Evolutionary conservation across 2,329 filamentous ascomycete species (phyloP), one percentile per base, ranked within the genome.

Genomic region (Aspergillus carbonarius): DNA sequence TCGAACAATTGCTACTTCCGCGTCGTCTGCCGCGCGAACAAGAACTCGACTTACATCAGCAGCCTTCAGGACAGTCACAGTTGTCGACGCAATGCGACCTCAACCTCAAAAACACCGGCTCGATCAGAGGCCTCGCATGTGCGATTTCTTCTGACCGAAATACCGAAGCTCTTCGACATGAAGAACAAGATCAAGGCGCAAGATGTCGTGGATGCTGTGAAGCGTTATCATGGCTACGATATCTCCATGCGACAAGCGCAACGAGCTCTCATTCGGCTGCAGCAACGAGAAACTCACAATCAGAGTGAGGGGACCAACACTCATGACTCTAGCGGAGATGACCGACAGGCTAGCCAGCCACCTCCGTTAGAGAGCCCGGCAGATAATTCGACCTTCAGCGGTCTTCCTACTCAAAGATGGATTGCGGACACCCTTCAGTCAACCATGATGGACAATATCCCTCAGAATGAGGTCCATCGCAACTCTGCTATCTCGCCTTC

Each of bases 121-220:
- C 74, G 74, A 34, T 74, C 74, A 13, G 74, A 76, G 60, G 72
- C 70, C 8, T 76, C 74, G n/a, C 74, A 76, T 65, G 72, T 76
- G 15, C 68, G 72, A 2, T 76, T 76, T 40, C 60, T 76, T 32
- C 68, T 76, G 9, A 69, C 65, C 17, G 74, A 76, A 57, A 76
- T 76, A 17, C 74, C 73, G 2, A 76, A 75, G 50, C 65, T 76
- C 2, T 76, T 76, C 62, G 73, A 76, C 55, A 69, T 74, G 72
- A 72, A 69, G 44, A 69, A 61, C 58, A 73, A 68, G 50, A 72
- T 76, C 50, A 71, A 69, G 35, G 71, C 69, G 4, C 72, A 76
- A 60, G 72, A 76, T 42, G 73, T 75, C 39, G 74, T 76, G 37
- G 73, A 76, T 48, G 74, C 74, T 0, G 72, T 76, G 13, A 76